Evolutionary conservation across 106 monocot genomes (phyloP).

Genomic region (Dioscorea zingiberensis): DNA sequence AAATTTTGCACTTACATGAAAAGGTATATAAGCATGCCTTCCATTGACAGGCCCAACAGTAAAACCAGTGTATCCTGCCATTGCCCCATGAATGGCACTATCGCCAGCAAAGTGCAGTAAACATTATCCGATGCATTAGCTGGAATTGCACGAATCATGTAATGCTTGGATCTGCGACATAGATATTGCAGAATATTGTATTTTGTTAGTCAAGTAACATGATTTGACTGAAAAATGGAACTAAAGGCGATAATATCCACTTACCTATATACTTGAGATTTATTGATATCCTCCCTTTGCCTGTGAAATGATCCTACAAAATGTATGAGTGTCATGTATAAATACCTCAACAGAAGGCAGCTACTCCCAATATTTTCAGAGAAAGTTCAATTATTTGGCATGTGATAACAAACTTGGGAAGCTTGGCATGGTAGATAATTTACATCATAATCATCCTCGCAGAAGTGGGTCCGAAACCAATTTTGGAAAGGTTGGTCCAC

Average conservation of each 20-base stretch:
- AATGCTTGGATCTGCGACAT: slow-evolving; percentile 80
- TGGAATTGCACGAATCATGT: slow-evolving; percentile 91
- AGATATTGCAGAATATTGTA: not conserved
- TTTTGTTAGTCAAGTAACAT: no score
- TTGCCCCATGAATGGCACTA: slow-evolving; percentile 88
- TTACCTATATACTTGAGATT: slow-evolving; percentile 89
- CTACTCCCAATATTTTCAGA: no score
- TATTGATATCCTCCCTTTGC: slow-evolving; percentile 45
- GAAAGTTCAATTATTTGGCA: no score
- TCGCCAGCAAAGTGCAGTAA: slow-evolving; percentile 84
- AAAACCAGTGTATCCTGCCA: slow-evolving; percentile 95
- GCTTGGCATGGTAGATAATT: no score
- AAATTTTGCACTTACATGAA: slow-evolving; percentile 46
- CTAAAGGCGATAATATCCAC: not conserved
- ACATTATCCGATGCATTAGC: slow-evolving; percentile 95
- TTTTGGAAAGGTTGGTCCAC: no score
- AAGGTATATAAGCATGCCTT: slow-evolving; percentile 90
- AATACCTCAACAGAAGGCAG: no score
- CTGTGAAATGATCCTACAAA: slow-evolving; percentile 62
- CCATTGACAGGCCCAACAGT: slow-evolving; percentile 89
- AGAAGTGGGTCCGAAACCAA: no score
- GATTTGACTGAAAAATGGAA: no score
- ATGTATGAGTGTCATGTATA: not conserved
- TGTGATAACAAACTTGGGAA: no score
- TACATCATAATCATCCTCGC: no score